Conservation (phyloP, 495 filamentous ascomycete species). For the Oidiodendron maius region DNA sequence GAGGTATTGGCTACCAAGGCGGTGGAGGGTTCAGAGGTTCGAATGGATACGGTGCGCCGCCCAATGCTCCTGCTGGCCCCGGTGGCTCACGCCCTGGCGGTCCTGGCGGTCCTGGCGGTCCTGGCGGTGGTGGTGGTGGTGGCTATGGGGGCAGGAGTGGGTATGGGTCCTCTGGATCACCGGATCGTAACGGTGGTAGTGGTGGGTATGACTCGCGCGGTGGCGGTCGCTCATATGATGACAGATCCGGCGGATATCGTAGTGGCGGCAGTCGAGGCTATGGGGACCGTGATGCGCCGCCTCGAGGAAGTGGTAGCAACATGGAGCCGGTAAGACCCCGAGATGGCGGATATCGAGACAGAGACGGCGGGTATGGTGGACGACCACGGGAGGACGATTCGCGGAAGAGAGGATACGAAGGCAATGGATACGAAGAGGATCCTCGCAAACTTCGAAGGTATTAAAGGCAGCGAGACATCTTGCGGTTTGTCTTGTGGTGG, state of each 20-base stretch:
- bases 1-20: conserved; percentile 56
- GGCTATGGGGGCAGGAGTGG: conserved; percentile 42
- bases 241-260: conserved; percentile 53
- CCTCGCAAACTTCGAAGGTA: conserved; percentile 75
- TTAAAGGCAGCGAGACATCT: conserved; percentile 32
- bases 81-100: conserved; percentile 52
- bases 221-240: conserved; percentile 56
- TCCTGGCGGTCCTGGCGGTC: conserved; percentile 57
- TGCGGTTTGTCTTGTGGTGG: conserved; percentile 26
- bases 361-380: conserved; percentile 35
- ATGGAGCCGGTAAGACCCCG: conserved; percentile 60
- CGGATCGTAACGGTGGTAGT: conserved; percentile 26
- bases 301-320: conserved; percentile 57
- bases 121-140: conserved; percentile 43
- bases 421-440: conserved; percentile 68
- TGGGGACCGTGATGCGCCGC: conserved; percentile 50
- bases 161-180: conserved; percentile 31
- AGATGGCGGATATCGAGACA: conserved; percentile 40
- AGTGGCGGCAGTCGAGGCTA: conserved; percentile 54
- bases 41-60: conserved; percentile 45
- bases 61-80: conserved; percentile 77
- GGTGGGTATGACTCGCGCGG: conserved; percentile 56
- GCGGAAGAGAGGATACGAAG: conserved; percentile 56
- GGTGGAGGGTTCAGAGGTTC: conserved; percentile 42
- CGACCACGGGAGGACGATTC: conserved; percentile 51